Conservation (phyloP, 2,329 filamentous ascomycete species). For the Cercospora canescens region DNA sequence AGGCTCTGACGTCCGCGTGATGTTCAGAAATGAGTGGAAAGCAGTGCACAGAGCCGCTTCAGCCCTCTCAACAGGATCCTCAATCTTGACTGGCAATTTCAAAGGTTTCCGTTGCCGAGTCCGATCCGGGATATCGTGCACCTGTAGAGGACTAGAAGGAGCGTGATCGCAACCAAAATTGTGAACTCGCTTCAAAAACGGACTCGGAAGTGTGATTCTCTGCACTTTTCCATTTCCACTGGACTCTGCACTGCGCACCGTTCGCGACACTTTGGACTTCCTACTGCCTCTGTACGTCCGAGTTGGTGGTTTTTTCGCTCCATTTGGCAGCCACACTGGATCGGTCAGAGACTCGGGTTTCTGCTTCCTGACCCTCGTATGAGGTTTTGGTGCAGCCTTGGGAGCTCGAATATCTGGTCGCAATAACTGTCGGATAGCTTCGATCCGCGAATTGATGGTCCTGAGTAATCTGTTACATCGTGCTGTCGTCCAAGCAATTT, state of each 20-base stretch:
- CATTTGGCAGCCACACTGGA: conserved; percentile 21
- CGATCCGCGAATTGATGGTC: conserved; percentile 22
- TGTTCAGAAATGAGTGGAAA: background rate
- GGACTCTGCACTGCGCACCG: background rate
- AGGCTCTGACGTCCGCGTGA: background rate
- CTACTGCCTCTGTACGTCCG: conserved; percentile 18
- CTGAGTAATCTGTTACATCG: conserved; percentile 24
- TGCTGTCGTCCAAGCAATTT: conserved; percentile 25
- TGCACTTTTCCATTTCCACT: background rate
- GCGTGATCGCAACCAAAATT: background rate
- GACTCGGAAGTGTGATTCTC: conserved; percentile 16
- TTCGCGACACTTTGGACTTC: background rate
- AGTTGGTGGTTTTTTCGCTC: conserved; percentile 3
- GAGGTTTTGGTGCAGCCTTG: background rate
- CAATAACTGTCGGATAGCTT: conserved; percentile 17
- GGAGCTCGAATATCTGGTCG: background rate
- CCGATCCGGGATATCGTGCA: background rate
- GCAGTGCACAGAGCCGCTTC: conserved; percentile 7
- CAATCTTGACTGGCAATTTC: conserved; percentile 11
- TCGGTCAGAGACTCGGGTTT: conserved; percentile 20
- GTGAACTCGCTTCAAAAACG: conserved; percentile 17
- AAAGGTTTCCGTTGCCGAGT: background rate
- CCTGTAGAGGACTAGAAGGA: background rate
- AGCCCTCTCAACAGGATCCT: conserved; percentile 1
- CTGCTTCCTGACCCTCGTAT: background rate